These are phyloP conservation scores for Anisodus acutangulus DNA, from an alignment of 257 asterid species.

Conservation along the genomic window DNA sequence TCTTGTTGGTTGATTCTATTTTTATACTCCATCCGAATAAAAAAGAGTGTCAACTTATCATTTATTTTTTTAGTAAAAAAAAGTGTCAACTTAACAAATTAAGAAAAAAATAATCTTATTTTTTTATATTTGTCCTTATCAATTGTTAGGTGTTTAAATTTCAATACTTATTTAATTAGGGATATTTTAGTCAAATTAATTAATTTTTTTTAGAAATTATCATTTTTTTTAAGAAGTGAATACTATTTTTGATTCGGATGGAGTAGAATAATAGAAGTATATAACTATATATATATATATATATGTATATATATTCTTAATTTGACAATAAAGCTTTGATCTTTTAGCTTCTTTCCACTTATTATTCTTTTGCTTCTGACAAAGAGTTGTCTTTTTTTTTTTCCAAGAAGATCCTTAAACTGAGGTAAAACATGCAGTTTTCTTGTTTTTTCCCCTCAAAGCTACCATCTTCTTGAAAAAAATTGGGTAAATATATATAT, in stretches of 20 bases:
- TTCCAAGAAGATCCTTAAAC: not conserved
- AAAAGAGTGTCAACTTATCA: too few species aligned
- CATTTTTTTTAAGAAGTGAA: too few species aligned
- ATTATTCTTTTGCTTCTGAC: slow-evolving; percentile 22
- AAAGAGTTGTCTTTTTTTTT: not conserved
- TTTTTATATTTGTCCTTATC: too few species aligned
- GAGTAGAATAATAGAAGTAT: not conserved
- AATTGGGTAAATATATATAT: not conserved
- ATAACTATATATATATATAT: slow-evolving; percentile 21
- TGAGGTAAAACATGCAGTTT: slow-evolving; percentile 30
- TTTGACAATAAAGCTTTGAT: slow-evolving; percentile 56
- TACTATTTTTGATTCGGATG: too few species aligned
- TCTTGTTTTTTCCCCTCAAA: not conserved
- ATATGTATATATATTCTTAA: slow-evolving; percentile 25
- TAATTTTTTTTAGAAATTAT: too few species aligned
- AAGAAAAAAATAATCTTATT: too few species aligned
- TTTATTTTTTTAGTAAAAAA: too few species aligned
- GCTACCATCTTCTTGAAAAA: not conserved
- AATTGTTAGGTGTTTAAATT: too few species aligned
- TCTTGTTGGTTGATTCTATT: slow-evolving; percentile 33
- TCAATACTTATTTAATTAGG: too few species aligned
- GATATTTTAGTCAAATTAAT: too few species aligned
- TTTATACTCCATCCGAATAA: not conserved
- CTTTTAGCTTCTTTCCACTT: slow-evolving; percentile 36
- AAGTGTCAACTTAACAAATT: too few species aligned